Percentiles rank a stretch among this genome's conserved stretches.
Conservation (phyloP, 441 rosid species). For the Brassica hybrid region DNA sequence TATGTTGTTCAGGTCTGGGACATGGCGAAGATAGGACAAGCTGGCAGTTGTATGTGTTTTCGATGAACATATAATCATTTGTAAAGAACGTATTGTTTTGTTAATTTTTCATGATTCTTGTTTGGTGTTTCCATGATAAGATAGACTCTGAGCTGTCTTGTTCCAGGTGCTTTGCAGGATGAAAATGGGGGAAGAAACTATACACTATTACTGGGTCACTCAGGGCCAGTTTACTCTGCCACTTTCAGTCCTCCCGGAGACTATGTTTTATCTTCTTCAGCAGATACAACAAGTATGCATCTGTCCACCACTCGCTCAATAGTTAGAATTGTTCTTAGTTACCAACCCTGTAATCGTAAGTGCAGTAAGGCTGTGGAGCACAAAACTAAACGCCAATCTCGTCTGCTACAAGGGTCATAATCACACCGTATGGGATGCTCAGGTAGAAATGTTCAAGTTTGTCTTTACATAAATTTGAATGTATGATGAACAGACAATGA, state of each 20-base stretch:
- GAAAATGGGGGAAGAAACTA: slow-evolving; percentile 69
- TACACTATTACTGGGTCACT: slow-evolving; percentile 83
- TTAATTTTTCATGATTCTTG: background rate
- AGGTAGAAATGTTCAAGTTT: slow-evolving; percentile 55
- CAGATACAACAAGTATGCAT: slow-evolving; percentile 79
- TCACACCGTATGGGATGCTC: slow-evolving; percentile 98
- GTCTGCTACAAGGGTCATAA: slow-evolving; percentile 99
- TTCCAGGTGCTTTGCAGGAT: slow-evolving; percentile 77
- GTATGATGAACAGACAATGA: slow-evolving; percentile 2
- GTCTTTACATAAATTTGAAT: background rate
- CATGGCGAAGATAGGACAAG: slow-evolving; percentile 91
- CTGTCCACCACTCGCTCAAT: slow-evolving; percentile 22
- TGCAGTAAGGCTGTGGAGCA: slow-evolving; percentile 95
- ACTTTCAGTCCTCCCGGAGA: slow-evolving; percentile 91
- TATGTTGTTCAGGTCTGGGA: slow-evolving; percentile 80
- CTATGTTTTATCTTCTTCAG: slow-evolving; percentile 89
- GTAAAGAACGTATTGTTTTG: too few species aligned
- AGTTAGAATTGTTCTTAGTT: slow-evolving; percentile 19
- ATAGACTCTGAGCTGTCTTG: slow-evolving; percentile 11
- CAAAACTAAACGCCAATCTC: slow-evolving; percentile 90
- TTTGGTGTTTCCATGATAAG: too few species aligned
- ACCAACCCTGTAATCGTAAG: slow-evolving; percentile 22
- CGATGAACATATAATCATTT: too few species aligned
- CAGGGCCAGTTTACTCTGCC: slow-evolving; percentile 95
- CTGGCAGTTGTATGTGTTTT: slow-evolving; percentile 60